Evolutionary conservation across 2,329 filamentous ascomycete species (phyloP).

Genomic region (Fusarium newnesense): DNA sequence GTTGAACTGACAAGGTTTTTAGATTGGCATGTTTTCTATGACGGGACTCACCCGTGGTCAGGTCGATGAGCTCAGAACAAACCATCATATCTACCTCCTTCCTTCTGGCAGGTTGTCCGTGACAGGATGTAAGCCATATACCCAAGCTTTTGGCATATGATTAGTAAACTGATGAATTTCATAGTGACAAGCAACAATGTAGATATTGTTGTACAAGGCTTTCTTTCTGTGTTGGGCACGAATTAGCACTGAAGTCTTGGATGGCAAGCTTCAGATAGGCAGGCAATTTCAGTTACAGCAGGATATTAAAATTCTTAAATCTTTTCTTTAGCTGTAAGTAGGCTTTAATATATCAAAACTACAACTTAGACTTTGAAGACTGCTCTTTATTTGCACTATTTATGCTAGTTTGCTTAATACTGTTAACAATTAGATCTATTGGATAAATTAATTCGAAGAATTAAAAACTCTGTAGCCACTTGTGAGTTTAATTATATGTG

Average conservation of each 20-base stretch:
- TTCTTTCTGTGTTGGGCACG: not conserved
- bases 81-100: not conserved
- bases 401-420: too few species aligned
- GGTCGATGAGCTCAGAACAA: not conserved
- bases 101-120: not conserved
- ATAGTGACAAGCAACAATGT: not conserved
- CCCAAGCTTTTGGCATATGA: too few species aligned
- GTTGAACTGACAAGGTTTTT: not conserved
- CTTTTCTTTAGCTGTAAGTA: not conserved
- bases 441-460: too few species aligned
- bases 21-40: conserved; percentile 1
- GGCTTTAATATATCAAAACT: too few species aligned
- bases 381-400: too few species aligned
- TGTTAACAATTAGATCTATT: too few species aligned
- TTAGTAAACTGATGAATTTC: not conserved
- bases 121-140: not conserved
- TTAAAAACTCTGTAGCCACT: too few species aligned
- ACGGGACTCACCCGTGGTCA: not conserved
- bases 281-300: not conserved
- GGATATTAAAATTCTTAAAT: not conserved
- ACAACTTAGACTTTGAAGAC: too few species aligned
- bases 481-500: too few species aligned
- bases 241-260: not conserved
- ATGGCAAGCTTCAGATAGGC: not conserved
- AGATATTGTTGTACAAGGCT: not conserved